Percentiles rank a stretch among this genome's conserved stretches.
Conservation (phyloP, 805 yeast species). For the Saccharomycopsis lassenensis region DNA sequence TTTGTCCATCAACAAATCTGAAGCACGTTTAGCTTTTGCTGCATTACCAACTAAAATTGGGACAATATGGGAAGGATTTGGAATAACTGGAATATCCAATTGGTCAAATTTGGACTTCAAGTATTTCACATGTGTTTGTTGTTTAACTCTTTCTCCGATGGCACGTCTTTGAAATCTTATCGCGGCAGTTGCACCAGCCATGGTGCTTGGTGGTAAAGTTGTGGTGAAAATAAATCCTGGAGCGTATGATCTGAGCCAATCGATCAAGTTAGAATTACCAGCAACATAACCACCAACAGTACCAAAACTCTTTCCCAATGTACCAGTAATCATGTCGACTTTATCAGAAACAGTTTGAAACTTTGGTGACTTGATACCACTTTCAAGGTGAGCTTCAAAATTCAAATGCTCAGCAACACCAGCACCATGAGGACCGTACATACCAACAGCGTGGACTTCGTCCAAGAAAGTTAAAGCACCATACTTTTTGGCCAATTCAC, state of each 20-base stretch:
- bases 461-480: constrained; percentile 96
- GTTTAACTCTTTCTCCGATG: constrained; percentile 66
- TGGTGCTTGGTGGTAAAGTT: constrained; percentile 90
- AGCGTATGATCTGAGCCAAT: constrained; percentile 92
- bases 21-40: constrained; percentile 79
- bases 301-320: constrained; percentile 95
- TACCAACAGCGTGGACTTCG: constrained; percentile 98
- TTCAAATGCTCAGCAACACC: constrained; percentile 98
- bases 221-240: constrained; percentile 98
- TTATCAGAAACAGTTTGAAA: constrained; percentile 67
- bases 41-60: constrained; percentile 95
- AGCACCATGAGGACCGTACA: constrained; percentile 99
- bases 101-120: constrained; percentile 61
- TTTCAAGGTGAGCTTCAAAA: constrained; percentile 66
- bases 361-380: constrained; percentile 49
- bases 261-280: constrained; percentile 70
- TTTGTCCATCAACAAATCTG: constrained; percentile 75
- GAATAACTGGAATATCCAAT: constrained; percentile 87
- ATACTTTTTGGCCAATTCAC: constrained; percentile 93
- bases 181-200: constrained; percentile 91
- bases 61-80: constrained; percentile 95
- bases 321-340: constrained; percentile 93
- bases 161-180: constrained; percentile 75
- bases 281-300: constrained; percentile 97
- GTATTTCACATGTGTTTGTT: constrained; percentile 77